A percentile compares a stretch with the other conserved stretches of the same genome.
phyloP scores from a whole-genome alignment of 345 rosid genomes.

The Acer saccharum region DNA sequence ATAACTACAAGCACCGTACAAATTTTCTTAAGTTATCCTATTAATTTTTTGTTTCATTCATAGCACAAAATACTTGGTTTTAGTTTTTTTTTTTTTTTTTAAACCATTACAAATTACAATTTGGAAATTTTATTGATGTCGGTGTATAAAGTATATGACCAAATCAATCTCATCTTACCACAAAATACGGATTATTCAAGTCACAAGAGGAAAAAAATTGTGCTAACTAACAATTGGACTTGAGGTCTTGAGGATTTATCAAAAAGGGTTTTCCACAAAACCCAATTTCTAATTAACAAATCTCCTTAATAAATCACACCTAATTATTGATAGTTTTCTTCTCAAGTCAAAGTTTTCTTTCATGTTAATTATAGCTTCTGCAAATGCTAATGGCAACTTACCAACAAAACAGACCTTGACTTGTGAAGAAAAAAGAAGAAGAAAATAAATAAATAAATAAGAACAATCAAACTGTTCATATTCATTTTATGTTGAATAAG shows the following conservation, averaged over 20 bases:
- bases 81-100: no score
- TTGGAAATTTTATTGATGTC: no score
- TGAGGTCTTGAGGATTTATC: no score
- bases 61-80: no score
- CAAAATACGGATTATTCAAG: no score
- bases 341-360: background rate
- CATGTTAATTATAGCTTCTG: background rate
- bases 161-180: no score
- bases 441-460: background rate
- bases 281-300: background rate
- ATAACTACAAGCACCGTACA: background rate
- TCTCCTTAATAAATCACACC: background rate
- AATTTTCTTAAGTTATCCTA: background rate
- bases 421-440: background rate
- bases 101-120: no score
- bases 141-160: no score
- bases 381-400: conserved; percentile 25
- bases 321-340: background rate
- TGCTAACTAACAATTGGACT: no score
- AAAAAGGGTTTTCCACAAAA: background rate
- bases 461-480: background rate
- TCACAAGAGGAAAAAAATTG: no score
- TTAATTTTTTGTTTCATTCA: no score
- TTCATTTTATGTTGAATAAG: conserved; percentile 12
- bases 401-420: conserved; percentile 16